phyloP scores from a whole-genome alignment of 768 basidiomycete species.

The Hericium alpestre region DNA sequence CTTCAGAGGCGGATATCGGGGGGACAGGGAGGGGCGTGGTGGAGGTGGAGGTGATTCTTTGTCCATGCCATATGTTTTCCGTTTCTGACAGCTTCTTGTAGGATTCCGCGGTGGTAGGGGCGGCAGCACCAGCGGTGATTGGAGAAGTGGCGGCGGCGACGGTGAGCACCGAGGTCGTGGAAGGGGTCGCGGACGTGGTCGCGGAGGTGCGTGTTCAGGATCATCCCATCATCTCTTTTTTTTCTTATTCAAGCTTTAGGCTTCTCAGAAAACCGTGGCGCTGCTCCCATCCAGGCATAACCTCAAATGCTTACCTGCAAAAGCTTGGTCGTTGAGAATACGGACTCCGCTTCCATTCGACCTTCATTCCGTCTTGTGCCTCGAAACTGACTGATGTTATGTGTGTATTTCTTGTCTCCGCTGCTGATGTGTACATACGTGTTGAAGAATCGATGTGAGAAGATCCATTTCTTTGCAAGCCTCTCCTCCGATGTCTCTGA shows the following conservation, averaged over 20 bases:
- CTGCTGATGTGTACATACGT: too few relatives aligned
- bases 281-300: conserved; percentile 8
- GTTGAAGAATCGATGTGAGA: too few relatives aligned
- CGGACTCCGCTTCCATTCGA: neutral
- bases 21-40: conserved; percentile 13
- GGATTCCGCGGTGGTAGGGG: conserved; percentile 17
- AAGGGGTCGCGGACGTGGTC: conserved; percentile 20
- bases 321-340: neutral
- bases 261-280: conserved; percentile 7
- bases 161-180: conserved; percentile 19
- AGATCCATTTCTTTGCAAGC: too few relatives aligned
- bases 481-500: too few relatives aligned
- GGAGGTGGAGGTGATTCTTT: conserved; percentile 6
- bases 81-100: neutral
- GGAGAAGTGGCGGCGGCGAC: conserved; percentile 19
- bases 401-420: too few relatives aligned
- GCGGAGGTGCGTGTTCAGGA: conserved; percentile 14
- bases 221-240: neutral
- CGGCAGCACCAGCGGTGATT: conserved; percentile 22
- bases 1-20: conserved; percentile 20
- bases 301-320: too few relatives aligned
- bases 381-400: too few relatives aligned
- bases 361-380: too few relatives aligned
- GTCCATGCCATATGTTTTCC: neutral
- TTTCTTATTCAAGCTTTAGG: conserved; percentile 2